phyloP scores from a whole-genome alignment of 495 filamentous ascomycete species.

The Durotheca rogersii region DNA sequence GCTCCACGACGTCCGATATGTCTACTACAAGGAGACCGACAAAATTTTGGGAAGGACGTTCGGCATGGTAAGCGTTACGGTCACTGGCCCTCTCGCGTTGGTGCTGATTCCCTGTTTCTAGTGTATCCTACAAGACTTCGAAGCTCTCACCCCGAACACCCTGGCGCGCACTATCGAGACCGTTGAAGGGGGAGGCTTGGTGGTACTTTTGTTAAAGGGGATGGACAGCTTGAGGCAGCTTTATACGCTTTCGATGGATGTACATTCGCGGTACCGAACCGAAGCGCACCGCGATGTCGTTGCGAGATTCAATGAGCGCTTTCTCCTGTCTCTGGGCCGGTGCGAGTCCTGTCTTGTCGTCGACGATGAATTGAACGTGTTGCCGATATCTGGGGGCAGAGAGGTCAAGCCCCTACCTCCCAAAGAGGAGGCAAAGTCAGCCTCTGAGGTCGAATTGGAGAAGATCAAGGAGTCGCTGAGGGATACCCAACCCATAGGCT shows the following conservation, averaged over 20 bases:
- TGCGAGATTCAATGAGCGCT: conserved; percentile 96
- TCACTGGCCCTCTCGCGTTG: background rate
- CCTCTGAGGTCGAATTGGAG: conserved; percentile 74
- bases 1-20: conserved; percentile 94
- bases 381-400: conserved; percentile 96
- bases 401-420: conserved; percentile 82
- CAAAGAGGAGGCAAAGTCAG: conserved; percentile 64
- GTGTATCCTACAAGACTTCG: conserved; percentile 96
- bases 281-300: conserved; percentile 95
- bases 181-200: conserved; percentile 93
- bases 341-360: conserved; percentile 95
- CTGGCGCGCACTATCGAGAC: conserved; percentile 95
- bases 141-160: conserved; percentile 94
- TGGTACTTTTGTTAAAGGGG: conserved; percentile 86
- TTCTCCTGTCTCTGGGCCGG: conserved; percentile 90
- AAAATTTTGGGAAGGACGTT: conserved; percentile 98
- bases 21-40: conserved; percentile 99
- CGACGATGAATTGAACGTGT: conserved; percentile 95
- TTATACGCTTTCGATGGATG: conserved; percentile 96
- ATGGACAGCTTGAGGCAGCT: conserved; percentile 98
- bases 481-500: conserved; percentile 82
- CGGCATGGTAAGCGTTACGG: conserved; percentile 64
- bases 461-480: conserved; percentile 82
- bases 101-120: conserved; percentile 20
- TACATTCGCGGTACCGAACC: conserved; percentile 93